phyloP scores from a whole-genome alignment of 306 rosid genomes.

The Dalbergia oliveri region DNA sequence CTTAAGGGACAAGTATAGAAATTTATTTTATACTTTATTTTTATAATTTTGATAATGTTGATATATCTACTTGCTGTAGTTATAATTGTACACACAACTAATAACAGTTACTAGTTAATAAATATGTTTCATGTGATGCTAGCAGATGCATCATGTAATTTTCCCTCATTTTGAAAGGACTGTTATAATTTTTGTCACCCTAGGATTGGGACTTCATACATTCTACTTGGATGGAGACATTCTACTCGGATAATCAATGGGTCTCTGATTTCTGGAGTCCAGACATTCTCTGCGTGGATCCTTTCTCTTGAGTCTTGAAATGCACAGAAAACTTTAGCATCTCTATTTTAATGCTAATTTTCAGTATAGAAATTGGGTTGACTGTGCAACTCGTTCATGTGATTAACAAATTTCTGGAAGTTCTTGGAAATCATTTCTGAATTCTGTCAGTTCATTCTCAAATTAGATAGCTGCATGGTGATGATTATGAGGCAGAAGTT shows the following conservation, averaged over 20 bases:
- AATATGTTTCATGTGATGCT: conserved; percentile 1
- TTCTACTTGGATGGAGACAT: neutral
- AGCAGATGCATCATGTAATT: neutral
- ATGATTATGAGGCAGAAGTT: neutral
- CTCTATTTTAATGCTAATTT: neutral
- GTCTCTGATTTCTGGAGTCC: neutral
- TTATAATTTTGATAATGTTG: neutral
- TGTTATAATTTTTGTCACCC: neutral
- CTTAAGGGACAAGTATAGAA: neutral
- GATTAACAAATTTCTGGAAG: conserved; percentile 9
- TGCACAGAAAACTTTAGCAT: neutral
- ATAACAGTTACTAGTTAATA: neutral
- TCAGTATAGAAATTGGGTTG: neutral
- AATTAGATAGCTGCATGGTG: conserved; percentile 2
- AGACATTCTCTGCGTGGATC: neutral
- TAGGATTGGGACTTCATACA: neutral
- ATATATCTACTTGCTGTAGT: conserved; percentile 5
- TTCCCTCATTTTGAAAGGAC: neutral
- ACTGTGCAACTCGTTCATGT: neutral
- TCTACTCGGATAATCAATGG: neutral
- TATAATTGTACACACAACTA: neutral
- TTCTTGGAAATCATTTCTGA: neutral
- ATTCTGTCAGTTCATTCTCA: neutral
- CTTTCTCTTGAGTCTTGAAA: neutral
- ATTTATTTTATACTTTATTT: neutral